Conservation (phyloP, 2,329 filamentous ascomycete genomes). For the Diplodia seriata region DNA sequence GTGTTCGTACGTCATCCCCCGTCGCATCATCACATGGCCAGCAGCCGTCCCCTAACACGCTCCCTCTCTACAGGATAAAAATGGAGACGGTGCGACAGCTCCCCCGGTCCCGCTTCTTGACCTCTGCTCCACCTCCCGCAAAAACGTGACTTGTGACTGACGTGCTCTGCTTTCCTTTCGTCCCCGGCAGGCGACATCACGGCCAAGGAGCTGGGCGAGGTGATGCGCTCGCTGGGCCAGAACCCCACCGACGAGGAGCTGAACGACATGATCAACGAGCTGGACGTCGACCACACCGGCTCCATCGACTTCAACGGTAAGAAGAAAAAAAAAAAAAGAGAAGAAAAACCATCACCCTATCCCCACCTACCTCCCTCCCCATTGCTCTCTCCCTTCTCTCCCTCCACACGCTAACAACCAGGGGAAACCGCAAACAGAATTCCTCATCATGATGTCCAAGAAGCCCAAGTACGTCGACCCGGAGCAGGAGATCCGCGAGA, state of each 20-base stretch:
- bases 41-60: conserved; percentile 17
- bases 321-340: not conserved
- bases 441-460: conserved; percentile 70
- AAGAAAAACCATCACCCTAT: not conserved
- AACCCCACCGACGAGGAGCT: conserved; percentile 68
- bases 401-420: not conserved
- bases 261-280: conserved; percentile 71
- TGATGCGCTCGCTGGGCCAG: conserved; percentile 69
- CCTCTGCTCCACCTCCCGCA: not conserved
- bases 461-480: conserved; percentile 67
- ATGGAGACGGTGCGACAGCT: conserved; percentile 60
- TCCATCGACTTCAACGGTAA: conserved; percentile 69
- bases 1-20: conserved; percentile 83
- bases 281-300: conserved; percentile 69
- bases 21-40: conserved; percentile 3
- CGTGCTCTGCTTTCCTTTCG: conserved; percentile 9
- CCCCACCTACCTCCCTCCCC: not conserved
- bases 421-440: conserved; percentile 53
- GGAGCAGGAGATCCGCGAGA: conserved; percentile 69
- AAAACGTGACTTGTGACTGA: not conserved
- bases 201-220: conserved; percentile 67
- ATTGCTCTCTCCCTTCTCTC: not conserved
- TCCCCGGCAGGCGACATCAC: conserved; percentile 64
- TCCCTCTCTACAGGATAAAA: conserved; percentile 58
- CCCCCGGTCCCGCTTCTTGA: conserved; percentile 1